These are phyloP conservation scores for Nidula niveotomentosa DNA, from an alignment of 1,284 basidiomycete species.

Conservation along the genomic window DNA sequence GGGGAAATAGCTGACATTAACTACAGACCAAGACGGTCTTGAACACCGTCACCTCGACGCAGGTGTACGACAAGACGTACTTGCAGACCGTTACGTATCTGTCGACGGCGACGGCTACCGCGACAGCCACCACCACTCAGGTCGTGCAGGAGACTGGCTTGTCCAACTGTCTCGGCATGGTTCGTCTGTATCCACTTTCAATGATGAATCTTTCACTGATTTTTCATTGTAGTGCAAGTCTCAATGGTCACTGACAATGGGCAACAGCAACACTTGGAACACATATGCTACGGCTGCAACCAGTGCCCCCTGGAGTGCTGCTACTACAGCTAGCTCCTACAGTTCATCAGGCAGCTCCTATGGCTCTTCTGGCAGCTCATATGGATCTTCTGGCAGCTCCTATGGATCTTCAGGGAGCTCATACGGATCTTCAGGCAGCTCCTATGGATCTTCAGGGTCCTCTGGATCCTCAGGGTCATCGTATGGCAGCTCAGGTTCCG, in stretches of 20 bases:
- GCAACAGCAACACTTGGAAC: slow-evolving; percentile 52
- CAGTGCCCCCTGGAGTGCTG: slow-evolving; percentile 10
- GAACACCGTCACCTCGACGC: slow-evolving; percentile 49
- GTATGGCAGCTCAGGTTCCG: slow-evolving; percentile 16
- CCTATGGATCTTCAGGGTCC: slow-evolving; percentile 13
- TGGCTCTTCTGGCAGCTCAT: slow-evolving; percentile 12
- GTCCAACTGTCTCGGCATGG: slow-evolving; percentile 51
- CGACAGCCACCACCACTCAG: slow-evolving; percentile 40
- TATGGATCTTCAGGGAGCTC: slow-evolving; percentile 10
- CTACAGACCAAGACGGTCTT: slow-evolving; percentile 45
- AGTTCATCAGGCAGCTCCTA: slow-evolving; percentile 8
- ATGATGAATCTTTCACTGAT: background rate
- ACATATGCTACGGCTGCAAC: slow-evolving; percentile 41
- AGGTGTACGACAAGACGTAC: slow-evolving; percentile 45
- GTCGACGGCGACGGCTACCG: slow-evolving; percentile 37
- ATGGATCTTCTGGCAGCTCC: background rate
- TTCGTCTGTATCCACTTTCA: slow-evolving; percentile 18
- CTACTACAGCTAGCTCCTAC: slow-evolving; percentile 7
- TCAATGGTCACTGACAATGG: slow-evolving; percentile 45
- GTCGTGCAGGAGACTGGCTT: slow-evolving; percentile 45
- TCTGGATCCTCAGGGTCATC: slow-evolving; percentile 9
- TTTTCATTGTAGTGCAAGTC: slow-evolving; percentile 52
- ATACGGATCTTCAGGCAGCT: slow-evolving; percentile 4
- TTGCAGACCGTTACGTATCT: slow-evolving; percentile 43
- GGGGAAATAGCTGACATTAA: too few relatives aligned